phyloP scores from a whole-genome alignment of 202 grass and related monocot species.

The Zoysia matrella region DNA sequence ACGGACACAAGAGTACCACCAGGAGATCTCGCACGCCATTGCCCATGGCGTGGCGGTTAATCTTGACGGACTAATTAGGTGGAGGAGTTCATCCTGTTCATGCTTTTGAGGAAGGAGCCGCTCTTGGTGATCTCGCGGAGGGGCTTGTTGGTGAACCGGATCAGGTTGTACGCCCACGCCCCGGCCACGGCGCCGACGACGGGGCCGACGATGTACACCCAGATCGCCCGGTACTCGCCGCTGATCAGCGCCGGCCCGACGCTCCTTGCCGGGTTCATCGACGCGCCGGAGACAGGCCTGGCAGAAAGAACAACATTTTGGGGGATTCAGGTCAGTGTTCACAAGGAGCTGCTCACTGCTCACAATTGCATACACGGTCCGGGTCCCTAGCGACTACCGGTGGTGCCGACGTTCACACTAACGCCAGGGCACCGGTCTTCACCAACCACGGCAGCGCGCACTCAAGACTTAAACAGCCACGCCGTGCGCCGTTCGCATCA shows the following conservation, averaged over 20 bases:
- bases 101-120: slow-evolving; percentile 85
- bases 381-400: too few species aligned
- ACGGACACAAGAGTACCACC: background rate
- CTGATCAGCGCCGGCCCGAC: slow-evolving; percentile 71
- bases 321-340: slow-evolving; percentile 3
- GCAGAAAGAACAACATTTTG: background rate
- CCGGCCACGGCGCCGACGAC: slow-evolving; percentile 72
- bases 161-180: slow-evolving; percentile 73
- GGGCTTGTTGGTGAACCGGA: slow-evolving; percentile 57
- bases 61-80: background rate
- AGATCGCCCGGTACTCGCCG: slow-evolving; percentile 64
- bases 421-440: slow-evolving; percentile 36
- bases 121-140: slow-evolving; percentile 92
- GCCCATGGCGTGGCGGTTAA: background rate
- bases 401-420: slow-evolving; percentile 43
- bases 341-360: too few species aligned
- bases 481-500: slow-evolving; percentile 20
- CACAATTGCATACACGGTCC: too few species aligned
- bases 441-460: slow-evolving; percentile 43
- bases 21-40: background rate
- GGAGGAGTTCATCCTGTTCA: slow-evolving; percentile 54
- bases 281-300: slow-evolving; percentile 83
- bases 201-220: slow-evolving; percentile 82
- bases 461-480: slow-evolving; percentile 16
- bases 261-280: slow-evolving; percentile 88